A percentile compares a stretch with the other conserved stretches of the same genome.
Evolutionary conservation across 495 filamentous ascomycete species (phyloP).

Genomic region (Neurospora tetrasperma): DNA sequence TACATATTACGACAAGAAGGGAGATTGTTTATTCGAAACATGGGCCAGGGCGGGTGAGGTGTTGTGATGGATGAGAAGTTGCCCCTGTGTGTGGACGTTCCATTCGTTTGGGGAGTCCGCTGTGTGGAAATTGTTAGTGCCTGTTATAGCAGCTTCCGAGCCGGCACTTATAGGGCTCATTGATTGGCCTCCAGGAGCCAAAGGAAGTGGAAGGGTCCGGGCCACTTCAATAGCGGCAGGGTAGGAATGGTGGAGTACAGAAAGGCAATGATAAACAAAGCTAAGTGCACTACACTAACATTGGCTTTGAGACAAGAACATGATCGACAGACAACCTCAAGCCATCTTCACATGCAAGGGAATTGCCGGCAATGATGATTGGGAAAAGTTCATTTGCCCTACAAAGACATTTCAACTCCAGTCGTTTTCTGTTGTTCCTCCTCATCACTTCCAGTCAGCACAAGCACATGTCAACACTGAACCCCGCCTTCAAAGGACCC

Average conservation of each 20-base stretch:
- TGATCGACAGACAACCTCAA: background rate
- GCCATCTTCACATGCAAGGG: background rate
- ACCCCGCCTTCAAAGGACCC: background rate
- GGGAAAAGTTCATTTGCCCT: too few species aligned
- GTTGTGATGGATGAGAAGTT: background rate
- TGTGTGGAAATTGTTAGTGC: background rate
- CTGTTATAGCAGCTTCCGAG: background rate
- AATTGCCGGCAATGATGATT: background rate
- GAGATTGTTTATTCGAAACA: background rate
- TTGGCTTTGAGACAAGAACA: too few species aligned
- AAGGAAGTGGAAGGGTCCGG: background rate
- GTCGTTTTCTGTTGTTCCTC: too few species aligned
- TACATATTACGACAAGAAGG: background rate
- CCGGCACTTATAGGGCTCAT: background rate
- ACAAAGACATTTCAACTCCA: too few species aligned
- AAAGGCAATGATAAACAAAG: background rate
- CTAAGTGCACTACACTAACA: background rate
- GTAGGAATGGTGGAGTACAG: background rate
- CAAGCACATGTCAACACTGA: background rate
- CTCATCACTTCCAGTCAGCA: background rate
- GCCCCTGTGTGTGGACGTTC: background rate
- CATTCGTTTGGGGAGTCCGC: background rate
- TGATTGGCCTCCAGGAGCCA: background rate
- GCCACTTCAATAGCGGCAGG: too few species aligned
- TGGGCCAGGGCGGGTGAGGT: background rate